Evolutionary conservation across 768 basidiomycete genomes (phyloP), one percentile per base, ranked within the genome.

Genomic region (Pisolithus marmoratus): DNA sequence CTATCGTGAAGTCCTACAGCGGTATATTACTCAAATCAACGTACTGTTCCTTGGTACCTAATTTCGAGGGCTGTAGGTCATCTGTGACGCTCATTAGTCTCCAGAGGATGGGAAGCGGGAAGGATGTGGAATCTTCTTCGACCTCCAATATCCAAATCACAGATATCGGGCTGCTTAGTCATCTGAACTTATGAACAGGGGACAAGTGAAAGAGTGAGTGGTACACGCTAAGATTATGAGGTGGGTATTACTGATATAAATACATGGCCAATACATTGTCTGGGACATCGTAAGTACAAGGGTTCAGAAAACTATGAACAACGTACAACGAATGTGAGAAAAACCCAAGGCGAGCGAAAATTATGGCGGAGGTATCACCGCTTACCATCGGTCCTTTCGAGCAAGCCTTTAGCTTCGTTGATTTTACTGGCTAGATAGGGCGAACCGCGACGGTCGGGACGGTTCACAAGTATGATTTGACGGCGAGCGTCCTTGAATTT

Each of bases 371-470:
- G 5, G 23, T 8, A 45, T 59, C 52, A 68, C 51, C 66, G 68
- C 58, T 74, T 80, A 48, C 78, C 78, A 47, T 86, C 84, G n/a
- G 77, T 77, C 66, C 87, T 90, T 31, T 96, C 94, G 44, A 96
- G 68, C 51, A 95, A 58, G 61, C 92, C 95, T 66, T 96, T 97
- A 0, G 95, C 96, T 65, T 99, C 96, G 70, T 99, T 99, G 56
- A 98, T 95, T 78, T 99, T 98, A 63, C 92, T 94, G 12, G 96
- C 94, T 46, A 98, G 73, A 70, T 97, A 99, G 7, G 96, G 96
- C n/a, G 94, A 90, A 27, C 96, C 96, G 31, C 96, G 95, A 55
- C 96, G 80, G 75, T 99, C 96, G 11, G 96, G 96, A 72, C 98
- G 96, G 71, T 99, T 99, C 26, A 92, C 90, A 48, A 98, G 79